These are phyloP conservation scores for Eragrostis tef DNA, from an alignment of 202 grass and related monocot species.

Conservation along the genomic window DNA sequence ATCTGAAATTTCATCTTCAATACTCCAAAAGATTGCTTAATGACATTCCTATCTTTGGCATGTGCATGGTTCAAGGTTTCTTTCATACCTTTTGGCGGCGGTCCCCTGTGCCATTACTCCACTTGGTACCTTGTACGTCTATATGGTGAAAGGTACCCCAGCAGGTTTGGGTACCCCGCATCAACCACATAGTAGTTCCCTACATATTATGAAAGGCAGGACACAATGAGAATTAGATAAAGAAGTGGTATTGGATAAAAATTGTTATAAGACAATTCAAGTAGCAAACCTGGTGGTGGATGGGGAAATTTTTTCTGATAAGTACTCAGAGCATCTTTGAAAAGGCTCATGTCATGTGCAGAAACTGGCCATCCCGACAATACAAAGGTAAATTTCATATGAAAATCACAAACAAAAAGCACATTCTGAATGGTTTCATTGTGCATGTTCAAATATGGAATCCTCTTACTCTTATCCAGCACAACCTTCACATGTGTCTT, in stretches of 20 bases:
- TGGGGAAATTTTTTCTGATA: background rate
- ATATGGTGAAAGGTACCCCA: constrained; percentile 1
- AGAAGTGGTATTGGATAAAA: background rate
- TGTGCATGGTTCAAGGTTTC: constrained; percentile 11
- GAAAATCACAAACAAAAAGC: constrained; percentile 5
- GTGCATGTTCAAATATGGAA: background rate
- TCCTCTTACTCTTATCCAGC: background rate
- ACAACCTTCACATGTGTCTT: too few relatives aligned
- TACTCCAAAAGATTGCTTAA: background rate
- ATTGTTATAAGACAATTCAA: background rate
- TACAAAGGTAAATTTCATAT: constrained; percentile 9
- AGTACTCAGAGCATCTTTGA: background rate
- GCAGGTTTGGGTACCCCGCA: background rate
- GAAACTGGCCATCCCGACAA: background rate
- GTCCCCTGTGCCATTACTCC: background rate
- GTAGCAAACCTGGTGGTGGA: constrained; percentile 19
- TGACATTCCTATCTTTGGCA: constrained; percentile 16
- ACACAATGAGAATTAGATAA: background rate
- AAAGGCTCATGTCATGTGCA: background rate
- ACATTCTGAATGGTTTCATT: background rate
- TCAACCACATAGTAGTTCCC: constrained; percentile 28
- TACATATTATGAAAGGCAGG: background rate
- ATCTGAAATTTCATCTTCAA: background rate
- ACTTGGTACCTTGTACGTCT: constrained; percentile 21
- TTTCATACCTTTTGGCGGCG: constrained; percentile 3